Evolutionary conservation across 1,284 basidiomycete species (phyloP).

Genomic region (Vanrija pseudolonga): DNA sequence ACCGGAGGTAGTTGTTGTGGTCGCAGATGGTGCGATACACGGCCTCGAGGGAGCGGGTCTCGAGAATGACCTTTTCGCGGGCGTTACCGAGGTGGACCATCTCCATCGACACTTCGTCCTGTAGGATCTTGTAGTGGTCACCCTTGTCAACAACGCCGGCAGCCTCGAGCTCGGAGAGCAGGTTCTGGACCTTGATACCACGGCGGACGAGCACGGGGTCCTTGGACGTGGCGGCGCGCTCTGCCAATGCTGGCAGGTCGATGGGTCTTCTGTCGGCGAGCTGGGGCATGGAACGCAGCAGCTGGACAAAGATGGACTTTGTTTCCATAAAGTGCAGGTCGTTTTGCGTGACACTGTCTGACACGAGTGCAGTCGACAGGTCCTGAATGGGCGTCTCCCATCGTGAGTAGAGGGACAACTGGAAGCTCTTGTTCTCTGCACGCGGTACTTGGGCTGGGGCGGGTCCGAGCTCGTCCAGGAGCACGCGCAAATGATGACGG

Average conservation of each 20-base stretch:
- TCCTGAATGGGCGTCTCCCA: slow-evolving; percentile 99
- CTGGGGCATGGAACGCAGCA: slow-evolving; percentile 89
- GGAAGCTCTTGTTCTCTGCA: slow-evolving; percentile 93
- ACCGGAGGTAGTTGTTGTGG: slow-evolving; percentile 95
- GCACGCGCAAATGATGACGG: slow-evolving; percentile 91
- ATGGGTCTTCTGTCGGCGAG: slow-evolving; percentile 80
- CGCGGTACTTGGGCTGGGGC: slow-evolving; percentile 92
- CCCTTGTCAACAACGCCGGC: slow-evolving; percentile 74
- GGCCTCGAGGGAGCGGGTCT: slow-evolving; percentile 86
- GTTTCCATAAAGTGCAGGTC: slow-evolving; percentile 99
- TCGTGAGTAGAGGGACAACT: slow-evolving; percentile 87
- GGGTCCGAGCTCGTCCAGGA: slow-evolving; percentile 90
- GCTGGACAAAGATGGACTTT: slow-evolving; percentile 97
- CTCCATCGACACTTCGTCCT: slow-evolving; percentile 93
- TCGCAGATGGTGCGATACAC: slow-evolving; percentile 99
- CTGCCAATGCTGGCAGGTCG: slow-evolving; percentile 83
- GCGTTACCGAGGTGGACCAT: slow-evolving; percentile 93
- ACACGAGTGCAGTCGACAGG: slow-evolving; percentile 90
- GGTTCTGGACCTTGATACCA: slow-evolving; percentile 99
- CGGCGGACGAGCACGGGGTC: slow-evolving; percentile 90
- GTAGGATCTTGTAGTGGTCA: slow-evolving; percentile 90
- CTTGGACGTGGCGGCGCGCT: slow-evolving; percentile 93
- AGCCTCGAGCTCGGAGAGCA: slow-evolving; percentile 93
- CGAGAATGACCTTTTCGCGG: slow-evolving; percentile 88
- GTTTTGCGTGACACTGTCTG: slow-evolving; percentile 86